These are phyloP conservation scores for Neopestalotiopsis rosae DNA, from an alignment of 2,329 filamentous ascomycete species.

Conservation along the genomic window DNA sequence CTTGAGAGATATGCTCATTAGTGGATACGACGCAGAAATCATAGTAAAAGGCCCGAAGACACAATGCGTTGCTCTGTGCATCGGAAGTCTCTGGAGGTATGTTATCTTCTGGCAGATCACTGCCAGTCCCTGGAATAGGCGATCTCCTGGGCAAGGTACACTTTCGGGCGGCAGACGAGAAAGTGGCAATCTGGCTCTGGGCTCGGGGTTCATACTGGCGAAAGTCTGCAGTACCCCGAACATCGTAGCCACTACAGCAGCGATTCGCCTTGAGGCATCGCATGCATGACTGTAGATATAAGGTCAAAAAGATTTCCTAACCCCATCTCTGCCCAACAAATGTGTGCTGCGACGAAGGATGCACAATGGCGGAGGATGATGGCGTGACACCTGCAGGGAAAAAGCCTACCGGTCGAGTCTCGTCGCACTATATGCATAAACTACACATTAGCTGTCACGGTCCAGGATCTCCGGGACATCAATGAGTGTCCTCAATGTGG, in stretches of 20 bases:
- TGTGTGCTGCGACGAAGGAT: neutral
- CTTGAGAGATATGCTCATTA: slow-evolving; percentile 25
- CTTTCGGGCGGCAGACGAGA: slow-evolving; percentile 25
- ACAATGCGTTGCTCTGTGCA: slow-evolving; percentile 22
- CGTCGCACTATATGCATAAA: slow-evolving; percentile 25
- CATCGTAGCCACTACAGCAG: slow-evolving; percentile 24
- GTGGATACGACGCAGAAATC: slow-evolving; percentile 27
- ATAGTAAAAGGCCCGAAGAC: slow-evolving; percentile 29
- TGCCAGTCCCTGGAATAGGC: slow-evolving; percentile 23
- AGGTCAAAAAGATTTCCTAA: neutral
- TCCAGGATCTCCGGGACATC: neutral
- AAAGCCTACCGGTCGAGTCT: slow-evolving; percentile 28
- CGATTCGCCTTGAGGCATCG: slow-evolving; percentile 27
- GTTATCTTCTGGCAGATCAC: slow-evolving; percentile 25
- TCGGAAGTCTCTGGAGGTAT: slow-evolving; percentile 23
- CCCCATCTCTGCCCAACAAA: neutral
- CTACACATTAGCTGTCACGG: slow-evolving; percentile 1
- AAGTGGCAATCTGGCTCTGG: neutral
- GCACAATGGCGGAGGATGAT: neutral
- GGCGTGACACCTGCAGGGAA: neutral
- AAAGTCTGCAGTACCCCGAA: neutral
- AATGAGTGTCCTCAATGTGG: neutral
- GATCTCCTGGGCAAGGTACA: slow-evolving; percentile 26
- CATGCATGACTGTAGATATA: slow-evolving; percentile 25
- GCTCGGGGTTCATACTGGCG: slow-evolving; percentile 3